phyloP scores from a whole-genome alignment of 306 rosid species.

The Vachellia collinsii region DNA sequence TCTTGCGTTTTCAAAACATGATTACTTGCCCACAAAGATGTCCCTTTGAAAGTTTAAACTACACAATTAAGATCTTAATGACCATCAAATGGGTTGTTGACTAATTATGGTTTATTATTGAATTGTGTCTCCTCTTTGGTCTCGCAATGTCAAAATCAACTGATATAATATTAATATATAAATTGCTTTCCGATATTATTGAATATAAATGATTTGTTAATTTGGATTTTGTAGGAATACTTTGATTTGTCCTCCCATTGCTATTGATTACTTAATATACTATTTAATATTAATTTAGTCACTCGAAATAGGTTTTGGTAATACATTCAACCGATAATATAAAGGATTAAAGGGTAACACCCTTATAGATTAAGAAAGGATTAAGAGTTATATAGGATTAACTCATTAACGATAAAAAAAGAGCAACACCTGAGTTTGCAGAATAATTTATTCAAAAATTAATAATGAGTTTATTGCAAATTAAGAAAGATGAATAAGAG shows the following conservation, averaged over 20 bases:
- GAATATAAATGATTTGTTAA: not conserved
- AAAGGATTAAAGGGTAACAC: too few species aligned
- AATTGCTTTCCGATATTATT: not conserved
- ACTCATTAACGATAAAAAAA: too few species aligned
- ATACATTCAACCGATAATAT: too few species aligned
- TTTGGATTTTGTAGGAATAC: not conserved
- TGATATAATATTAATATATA: not conserved
- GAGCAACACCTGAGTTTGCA: too few species aligned
- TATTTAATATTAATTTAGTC: too few species aligned
- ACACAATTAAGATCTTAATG: constrained; percentile 29
- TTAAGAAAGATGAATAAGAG: too few species aligned
- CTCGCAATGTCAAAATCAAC: constrained; percentile 42
- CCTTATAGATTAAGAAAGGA: too few species aligned
- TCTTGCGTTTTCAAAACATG: constrained; percentile 27
- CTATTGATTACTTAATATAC: too few species aligned
- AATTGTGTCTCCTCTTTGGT: constrained; percentile 35
- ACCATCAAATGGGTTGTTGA: constrained; percentile 44
- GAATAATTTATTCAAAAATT: too few species aligned
- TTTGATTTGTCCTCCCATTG: not conserved
- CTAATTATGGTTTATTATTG: constrained; percentile 29
- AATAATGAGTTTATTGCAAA: too few species aligned
- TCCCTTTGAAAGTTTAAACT: constrained; percentile 30
- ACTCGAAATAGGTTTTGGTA: too few species aligned
- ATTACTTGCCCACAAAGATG: constrained; percentile 26
- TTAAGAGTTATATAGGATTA: too few species aligned